Evolutionary conservation across 805 yeast species (phyloP).

Genomic region (Yarrowia divulgata): DNA sequence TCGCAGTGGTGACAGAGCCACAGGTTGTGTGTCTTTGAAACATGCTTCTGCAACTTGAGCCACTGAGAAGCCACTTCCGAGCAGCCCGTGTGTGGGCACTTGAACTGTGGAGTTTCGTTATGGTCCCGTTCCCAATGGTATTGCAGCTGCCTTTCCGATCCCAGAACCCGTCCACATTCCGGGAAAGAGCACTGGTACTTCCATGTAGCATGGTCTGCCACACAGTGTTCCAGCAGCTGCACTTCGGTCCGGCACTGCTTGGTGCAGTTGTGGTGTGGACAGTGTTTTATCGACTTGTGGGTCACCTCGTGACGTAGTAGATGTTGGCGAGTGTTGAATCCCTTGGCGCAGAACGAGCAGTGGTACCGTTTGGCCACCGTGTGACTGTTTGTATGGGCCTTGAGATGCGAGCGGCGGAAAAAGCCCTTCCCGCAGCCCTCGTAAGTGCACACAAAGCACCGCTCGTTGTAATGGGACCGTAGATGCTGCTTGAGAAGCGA

Average conservation of each 20-base stretch:
- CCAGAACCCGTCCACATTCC: neutral
- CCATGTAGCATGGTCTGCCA: slow-evolving; percentile 12
- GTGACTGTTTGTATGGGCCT: slow-evolving; percentile 76
- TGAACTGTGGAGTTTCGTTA: slow-evolving; percentile 59
- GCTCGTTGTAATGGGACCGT: slow-evolving; percentile 75
- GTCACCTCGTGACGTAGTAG: slow-evolving; percentile 81
- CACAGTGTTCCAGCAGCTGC: slow-evolving; percentile 27
- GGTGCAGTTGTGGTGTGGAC: slow-evolving; percentile 3
- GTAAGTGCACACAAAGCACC: slow-evolving; percentile 71
- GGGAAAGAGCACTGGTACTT: neutral
- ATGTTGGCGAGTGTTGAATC: slow-evolving; percentile 82
- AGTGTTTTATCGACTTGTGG: slow-evolving; percentile 61
- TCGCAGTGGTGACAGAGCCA: slow-evolving; percentile 25
- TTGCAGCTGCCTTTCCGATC: slow-evolving; percentile 7
- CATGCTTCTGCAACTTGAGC: slow-evolving; percentile 77
- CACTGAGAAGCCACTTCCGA: slow-evolving; percentile 72
- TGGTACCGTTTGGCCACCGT: slow-evolving; percentile 68
- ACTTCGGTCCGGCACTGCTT: slow-evolving; percentile 14
- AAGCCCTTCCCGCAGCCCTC: slow-evolving; percentile 69
- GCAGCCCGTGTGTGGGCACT: slow-evolving; percentile 61
- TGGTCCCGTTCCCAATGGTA: slow-evolving; percentile 30
- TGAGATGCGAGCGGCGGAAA: slow-evolving; percentile 78
- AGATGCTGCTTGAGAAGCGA: slow-evolving; percentile 83
- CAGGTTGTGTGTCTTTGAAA: slow-evolving; percentile 62
- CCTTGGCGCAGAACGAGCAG: slow-evolving; percentile 81